phyloP scores from a whole-genome alignment of 169 alveolate genomes.

The Plasmodium fragile region DNA sequence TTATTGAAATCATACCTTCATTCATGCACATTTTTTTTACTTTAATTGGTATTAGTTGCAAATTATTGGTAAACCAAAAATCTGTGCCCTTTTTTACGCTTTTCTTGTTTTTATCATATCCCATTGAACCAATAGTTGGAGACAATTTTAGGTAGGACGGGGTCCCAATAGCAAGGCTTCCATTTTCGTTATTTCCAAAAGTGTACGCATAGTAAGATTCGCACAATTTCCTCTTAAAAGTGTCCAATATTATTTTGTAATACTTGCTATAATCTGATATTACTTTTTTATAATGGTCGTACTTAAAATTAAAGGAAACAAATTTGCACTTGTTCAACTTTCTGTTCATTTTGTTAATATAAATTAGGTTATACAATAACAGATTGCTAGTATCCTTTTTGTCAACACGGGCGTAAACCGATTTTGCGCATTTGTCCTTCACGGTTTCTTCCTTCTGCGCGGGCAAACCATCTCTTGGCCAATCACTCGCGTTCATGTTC shows the following conservation, averaged over 20 bases:
- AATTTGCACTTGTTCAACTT: constrained; percentile 64
- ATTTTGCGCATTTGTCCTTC: constrained; percentile 17
- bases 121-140: constrained; percentile 71
- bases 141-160: constrained; percentile 64
- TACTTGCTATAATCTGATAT: constrained; percentile 49
- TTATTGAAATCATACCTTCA: constrained; percentile 53
- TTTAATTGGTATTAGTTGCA: constrained; percentile 54
- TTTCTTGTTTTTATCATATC: constrained; percentile 52
- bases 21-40: constrained; percentile 63
- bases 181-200: constrained; percentile 73
- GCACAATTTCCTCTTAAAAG: constrained; percentile 48
- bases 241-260: constrained; percentile 56
- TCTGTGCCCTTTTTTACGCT: constrained; percentile 56
- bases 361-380: constrained; percentile 60
- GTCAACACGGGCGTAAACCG: constrained; percentile 34
- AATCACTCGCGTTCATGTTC: constrained; percentile 14
- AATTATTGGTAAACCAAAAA: constrained; percentile 75
- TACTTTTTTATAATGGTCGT: constrained; percentile 40
- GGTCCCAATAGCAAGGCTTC: constrained; percentile 60
- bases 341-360: constrained; percentile 69
- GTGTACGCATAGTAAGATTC: constrained; percentile 70
- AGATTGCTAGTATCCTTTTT: constrained; percentile 59
- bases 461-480: constrained; percentile 1
- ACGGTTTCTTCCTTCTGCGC: background rate
- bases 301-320: constrained; percentile 49